A percentile compares a stretch with the other conserved stretches of the same genome.
phyloP scores from a whole-genome alignment of 208 protist species.

The Trypanosoma rangeli region DNA sequence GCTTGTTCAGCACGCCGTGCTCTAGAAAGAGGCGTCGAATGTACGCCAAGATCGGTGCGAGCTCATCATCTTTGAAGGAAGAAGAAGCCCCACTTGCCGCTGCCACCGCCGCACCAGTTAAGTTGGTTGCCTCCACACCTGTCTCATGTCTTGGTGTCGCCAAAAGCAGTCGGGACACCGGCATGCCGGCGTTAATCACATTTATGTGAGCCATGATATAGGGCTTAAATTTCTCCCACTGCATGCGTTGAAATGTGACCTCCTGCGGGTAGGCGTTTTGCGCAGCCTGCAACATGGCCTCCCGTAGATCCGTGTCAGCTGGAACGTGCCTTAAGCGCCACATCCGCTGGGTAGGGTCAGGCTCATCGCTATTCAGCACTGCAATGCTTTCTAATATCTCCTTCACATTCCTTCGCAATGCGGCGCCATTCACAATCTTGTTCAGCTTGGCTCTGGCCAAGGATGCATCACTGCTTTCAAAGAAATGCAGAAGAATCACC shows the following conservation, averaged over 20 bases:
- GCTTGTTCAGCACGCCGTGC: conserved; percentile 83
- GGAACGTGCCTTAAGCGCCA: conserved; percentile 72
- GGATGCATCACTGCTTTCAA: conserved; percentile 51
- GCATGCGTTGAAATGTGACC: conserved; percentile 45
- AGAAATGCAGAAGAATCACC: conserved; percentile 64
- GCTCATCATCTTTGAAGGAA: conserved; percentile 42
- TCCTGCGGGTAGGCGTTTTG: conserved; percentile 39
- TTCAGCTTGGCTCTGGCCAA: conserved; percentile 67
- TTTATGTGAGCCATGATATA: conserved; percentile 47
- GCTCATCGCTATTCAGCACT: conserved; percentile 47
- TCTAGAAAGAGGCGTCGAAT: conserved; percentile 76
- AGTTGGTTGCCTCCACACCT: conserved; percentile 1
- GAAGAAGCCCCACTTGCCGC: background rate
- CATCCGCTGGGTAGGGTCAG: conserved; percentile 44
- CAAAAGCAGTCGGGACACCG: conserved; percentile 41
- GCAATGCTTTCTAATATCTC: conserved; percentile 70
- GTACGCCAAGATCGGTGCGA: conserved; percentile 57
- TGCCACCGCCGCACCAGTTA: conserved; percentile 5
- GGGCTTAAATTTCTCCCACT: conserved; percentile 41
- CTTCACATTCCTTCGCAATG: conserved; percentile 44
- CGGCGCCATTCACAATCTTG: conserved; percentile 36
- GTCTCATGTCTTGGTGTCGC: conserved; percentile 5
- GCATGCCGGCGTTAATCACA: conserved; percentile 38
- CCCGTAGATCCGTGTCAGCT: conserved; percentile 20
- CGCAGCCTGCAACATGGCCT: conserved; percentile 29